Conservation (phyloP, 2,329 filamentous ascomycete species). For the Trichoderma harzianum region DNA sequence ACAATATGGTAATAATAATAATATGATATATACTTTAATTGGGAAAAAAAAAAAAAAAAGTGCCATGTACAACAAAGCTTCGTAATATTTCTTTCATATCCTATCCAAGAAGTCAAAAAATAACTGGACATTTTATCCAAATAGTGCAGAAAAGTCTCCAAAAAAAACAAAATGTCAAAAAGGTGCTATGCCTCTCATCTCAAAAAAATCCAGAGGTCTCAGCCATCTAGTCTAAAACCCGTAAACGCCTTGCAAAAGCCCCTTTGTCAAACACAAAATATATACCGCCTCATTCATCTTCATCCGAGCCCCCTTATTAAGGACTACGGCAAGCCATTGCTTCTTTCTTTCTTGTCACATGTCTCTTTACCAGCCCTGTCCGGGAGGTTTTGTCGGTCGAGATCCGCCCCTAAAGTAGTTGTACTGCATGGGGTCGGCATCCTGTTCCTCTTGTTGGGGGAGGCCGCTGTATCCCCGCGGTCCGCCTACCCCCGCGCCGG, state of each 20-base stretch:
- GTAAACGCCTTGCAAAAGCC: conserved; percentile 22
- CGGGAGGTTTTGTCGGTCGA: conserved; percentile 31
- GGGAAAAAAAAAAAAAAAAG: background rate
- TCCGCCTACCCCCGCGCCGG: conserved; percentile 48
- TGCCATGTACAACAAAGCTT: background rate
- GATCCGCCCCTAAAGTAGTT: conserved; percentile 53
- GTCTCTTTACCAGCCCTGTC: conserved; percentile 37
- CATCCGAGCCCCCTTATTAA: background rate
- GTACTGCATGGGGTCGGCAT: conserved; percentile 48
- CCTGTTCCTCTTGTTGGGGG: conserved; percentile 47
- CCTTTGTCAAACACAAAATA: conserved; percentile 11
- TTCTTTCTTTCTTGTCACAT: background rate
- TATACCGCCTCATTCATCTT: background rate
- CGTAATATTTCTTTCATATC: conserved; percentile 11
- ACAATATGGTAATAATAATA: background rate
- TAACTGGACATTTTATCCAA: background rate
- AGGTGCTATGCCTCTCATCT: background rate
- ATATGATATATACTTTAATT: background rate
- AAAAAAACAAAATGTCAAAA: background rate
- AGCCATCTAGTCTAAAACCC: conserved; percentile 16
- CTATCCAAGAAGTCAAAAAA: conserved; percentile 5
- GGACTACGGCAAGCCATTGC: background rate
- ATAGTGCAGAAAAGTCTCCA: background rate
- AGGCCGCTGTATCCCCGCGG: conserved; percentile 58
- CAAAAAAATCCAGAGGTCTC: background rate